Base-by-base conservation (phyloP, 2,329 filamentous ascomycete genomes). In the Penicillium olsonii region DNA sequence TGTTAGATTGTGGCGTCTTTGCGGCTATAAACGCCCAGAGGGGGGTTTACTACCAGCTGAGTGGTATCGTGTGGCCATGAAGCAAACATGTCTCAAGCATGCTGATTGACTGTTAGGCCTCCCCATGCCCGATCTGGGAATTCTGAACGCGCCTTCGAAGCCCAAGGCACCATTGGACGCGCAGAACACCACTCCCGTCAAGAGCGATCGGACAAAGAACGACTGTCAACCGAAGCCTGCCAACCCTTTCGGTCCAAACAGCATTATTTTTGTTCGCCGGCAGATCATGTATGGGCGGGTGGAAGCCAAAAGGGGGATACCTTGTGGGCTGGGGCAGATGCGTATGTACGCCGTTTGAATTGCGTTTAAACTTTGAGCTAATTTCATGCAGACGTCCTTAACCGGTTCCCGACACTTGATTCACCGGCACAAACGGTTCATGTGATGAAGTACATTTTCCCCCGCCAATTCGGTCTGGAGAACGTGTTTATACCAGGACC, bases 371-470 rank as follows among this genome's bases (percentile, higher is more conserved):
- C 4, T 18, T 15, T 9, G n/a, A 8, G 22, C 42, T 45, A 40
- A 39, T 40, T n/a, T 8, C 9, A 10, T 33, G 10, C 64, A 95
- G 90, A 96, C 74, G 84, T 92, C 2, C 70, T 97, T 19, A 95
- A 94, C 64, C 84, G 90, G 18, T 87, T 80, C 56, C 71, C 78
- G 9, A 58, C 60, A 3, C 50, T 29, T 62, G 79, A 60, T 52
- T 69, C 34, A 54, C 62, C 75, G 1, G 64, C 70, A 11, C 80
- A 87, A 54, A 88, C 84, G 0, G 64, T 84, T 10, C 88, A 87
- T 59, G 72, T 95, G 17, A 83, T 96, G 81, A 94, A 92, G 77
- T 92, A 97, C 69, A 85, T 99, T 1, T 99, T 99, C 60, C 94
- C 94, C 26, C 81, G 87, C 10, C 92, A 97, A 63, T 97, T 96